A percentile compares a stretch with the other conserved stretches of the same genome.
Conservation (phyloP, 352 stramenopile species). For the Phytopythium aichiense region DNA sequence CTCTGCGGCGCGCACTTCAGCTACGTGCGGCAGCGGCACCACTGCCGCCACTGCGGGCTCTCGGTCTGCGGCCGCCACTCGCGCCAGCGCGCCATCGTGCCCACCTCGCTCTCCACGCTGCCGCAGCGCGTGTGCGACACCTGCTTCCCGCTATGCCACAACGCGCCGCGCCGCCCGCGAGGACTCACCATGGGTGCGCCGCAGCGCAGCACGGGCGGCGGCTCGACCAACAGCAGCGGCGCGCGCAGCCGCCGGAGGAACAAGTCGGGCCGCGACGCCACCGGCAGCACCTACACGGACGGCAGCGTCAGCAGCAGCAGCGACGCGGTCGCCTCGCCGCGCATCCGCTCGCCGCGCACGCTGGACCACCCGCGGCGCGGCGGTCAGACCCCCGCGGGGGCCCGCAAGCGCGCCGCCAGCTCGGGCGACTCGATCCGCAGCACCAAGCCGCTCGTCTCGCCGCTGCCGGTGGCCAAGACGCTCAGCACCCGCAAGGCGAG, state of each 20-base stretch:
- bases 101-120: conserved; percentile 56
- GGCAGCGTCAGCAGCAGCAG: conserved; percentile 10
- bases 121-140: conserved; percentile 71
- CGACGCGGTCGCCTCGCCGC: conserved; percentile 2
- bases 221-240: conserved; percentile 2
- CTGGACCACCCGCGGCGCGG: conserved; percentile 5
- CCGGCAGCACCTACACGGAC: conserved; percentile 3
- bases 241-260: background rate
- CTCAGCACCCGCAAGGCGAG: conserved; percentile 14
- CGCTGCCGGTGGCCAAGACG: conserved; percentile 1
- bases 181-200: conserved; percentile 5
- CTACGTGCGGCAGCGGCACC: conserved; percentile 62
- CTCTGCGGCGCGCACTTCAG: conserved; percentile 59
- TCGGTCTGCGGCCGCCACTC: conserved; percentile 79
- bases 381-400: background rate
- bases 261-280: conserved; percentile 3
- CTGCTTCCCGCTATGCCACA: conserved; percentile 56
- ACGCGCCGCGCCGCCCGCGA: conserved; percentile 10
- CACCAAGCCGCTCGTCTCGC: conserved; percentile 6
- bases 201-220: background rate
- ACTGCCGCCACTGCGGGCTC: conserved; percentile 71
- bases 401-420: conserved; percentile 7
- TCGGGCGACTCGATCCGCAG: conserved; percentile 8
- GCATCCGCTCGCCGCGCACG: conserved; percentile 3
- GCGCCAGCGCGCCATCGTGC: conserved; percentile 57